Evolutionary conservation across 768 basidiomycete genomes (phyloP).

Genomic region (Nevesoporus exiguus): DNA sequence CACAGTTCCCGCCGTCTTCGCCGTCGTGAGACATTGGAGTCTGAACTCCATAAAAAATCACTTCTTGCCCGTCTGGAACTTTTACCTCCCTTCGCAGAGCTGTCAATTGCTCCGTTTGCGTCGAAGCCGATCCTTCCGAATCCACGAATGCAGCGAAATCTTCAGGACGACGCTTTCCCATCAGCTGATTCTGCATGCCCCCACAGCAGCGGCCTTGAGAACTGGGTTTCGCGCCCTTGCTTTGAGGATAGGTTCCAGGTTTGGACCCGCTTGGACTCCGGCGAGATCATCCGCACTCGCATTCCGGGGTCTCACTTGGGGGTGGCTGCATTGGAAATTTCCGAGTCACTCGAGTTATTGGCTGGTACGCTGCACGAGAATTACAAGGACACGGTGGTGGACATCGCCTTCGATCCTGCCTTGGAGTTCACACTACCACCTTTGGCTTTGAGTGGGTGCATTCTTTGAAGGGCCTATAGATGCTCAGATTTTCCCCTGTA

Average conservation of each 20-base stretch:
- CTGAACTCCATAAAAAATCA: conserved; percentile 47
- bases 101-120: conserved; percentile 44
- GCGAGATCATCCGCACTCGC: conserved; percentile 34
- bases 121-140: conserved; percentile 29
- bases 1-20: conserved; percentile 39
- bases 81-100: conserved; percentile 40
- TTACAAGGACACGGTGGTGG: conserved; percentile 14
- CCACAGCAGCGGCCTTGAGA: conserved; percentile 54
- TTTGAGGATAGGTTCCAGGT: conserved; percentile 69
- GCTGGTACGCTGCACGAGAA: conserved; percentile 41
- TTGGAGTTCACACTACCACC: conserved; percentile 17
- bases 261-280: conserved; percentile 44
- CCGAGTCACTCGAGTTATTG: conserved; percentile 61
- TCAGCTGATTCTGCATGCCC: conserved; percentile 12
- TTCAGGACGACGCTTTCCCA: conserved; percentile 27
- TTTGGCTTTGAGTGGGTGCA: conserved; percentile 18
- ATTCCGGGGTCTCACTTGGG: conserved; percentile 51
- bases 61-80: conserved; percentile 46
- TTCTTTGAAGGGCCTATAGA: background rate
- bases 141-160: conserved; percentile 33
- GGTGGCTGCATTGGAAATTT: conserved; percentile 71
- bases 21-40: conserved; percentile 39
- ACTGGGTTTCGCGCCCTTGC: conserved; percentile 71
- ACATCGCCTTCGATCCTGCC: conserved; percentile 14
- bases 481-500: conserved; percentile 16